Evolutionary conservation across 257 asterid species (phyloP).

Genomic region (Salvia hispanica): DNA sequence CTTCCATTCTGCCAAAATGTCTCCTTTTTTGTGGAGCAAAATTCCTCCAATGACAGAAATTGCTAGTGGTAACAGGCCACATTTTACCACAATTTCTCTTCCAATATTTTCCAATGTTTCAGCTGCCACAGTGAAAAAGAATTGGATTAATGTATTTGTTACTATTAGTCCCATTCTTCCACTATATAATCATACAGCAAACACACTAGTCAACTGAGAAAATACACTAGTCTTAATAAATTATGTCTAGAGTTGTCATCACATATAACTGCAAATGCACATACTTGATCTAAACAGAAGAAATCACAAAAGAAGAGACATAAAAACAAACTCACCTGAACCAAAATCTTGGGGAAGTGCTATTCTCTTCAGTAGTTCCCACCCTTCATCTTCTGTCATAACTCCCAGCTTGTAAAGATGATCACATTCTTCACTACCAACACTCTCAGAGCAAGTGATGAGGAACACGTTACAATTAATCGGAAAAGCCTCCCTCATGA

Average conservation of each 20-base stretch:
- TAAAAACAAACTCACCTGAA: neutral
- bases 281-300: neutral
- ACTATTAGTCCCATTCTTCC: too few relatives aligned
- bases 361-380: constrained; percentile 27
- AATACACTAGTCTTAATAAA: neutral
- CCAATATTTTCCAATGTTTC: neutral
- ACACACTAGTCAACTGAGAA: too few relatives aligned
- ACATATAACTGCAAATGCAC: neutral
- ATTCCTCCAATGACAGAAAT: constrained; percentile 1
- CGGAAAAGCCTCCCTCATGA: neutral
- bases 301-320: neutral
- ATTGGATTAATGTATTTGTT: neutral
- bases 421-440: neutral
- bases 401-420: neutral
- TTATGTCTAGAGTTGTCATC: too few relatives aligned
- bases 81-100: neutral
- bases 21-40: neutral
- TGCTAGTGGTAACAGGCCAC: neutral
- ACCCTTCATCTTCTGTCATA: constrained; percentile 13
- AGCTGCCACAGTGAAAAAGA: neutral
- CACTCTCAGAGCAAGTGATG: constrained; percentile 19
- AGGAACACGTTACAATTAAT: neutral
- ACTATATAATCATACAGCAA: too few relatives aligned
- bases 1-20: neutral
- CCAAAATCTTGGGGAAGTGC: neutral